Evolutionary conservation across 23 red algal species (phyloP), one percentile per base, ranked within the genome.

Genomic region (Rhodosorus marinus): DNA sequence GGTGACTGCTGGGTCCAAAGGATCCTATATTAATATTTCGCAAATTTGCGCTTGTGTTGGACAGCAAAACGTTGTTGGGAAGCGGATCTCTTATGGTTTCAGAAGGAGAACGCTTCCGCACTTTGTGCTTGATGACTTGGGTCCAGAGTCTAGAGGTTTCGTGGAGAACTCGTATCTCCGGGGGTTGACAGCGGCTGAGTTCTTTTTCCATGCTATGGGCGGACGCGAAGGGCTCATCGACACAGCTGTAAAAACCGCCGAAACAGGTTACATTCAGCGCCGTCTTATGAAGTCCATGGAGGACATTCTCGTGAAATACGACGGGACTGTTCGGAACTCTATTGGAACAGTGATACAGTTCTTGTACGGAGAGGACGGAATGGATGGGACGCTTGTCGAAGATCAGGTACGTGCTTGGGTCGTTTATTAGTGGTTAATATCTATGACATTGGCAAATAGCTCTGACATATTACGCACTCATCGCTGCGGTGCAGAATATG

Each of bases 161-260:
- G 90, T 98, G 0, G 80, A 86, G 67, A 98, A 98, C 62, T 86
- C 79, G 0, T 98, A 98, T 60, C 43, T 95, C 24, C 58, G 80
- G 19, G 90, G 90, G 1, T 58, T 95, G 30, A 80, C 79, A 2
- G 79, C 90, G 1, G 66, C 78, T 22, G 90, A 98, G 62, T 79
- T 98, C 53, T 98, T 98, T 68, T 83, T 98, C 61, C 90, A 98
- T 29, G 90, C 90, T 4, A 98, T 95, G 90, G 81, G 90, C 52
- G 90, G 90, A 0, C 73, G 90, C 27, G 90, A 98, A 54, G 90
- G 90, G 33, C 69, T 98, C n/a, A 98, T 98, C 54, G 90, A 98
- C 61, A 98, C 90, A 31, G 90, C 90, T 17, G 90, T 95, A 33
- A 98, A 98, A 45, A 98, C 90, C 5, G 80, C 90, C 30, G 90